Conservation (phyloP, 2,329 filamentous ascomycete species). For the Exophiala bonariae region DNA sequence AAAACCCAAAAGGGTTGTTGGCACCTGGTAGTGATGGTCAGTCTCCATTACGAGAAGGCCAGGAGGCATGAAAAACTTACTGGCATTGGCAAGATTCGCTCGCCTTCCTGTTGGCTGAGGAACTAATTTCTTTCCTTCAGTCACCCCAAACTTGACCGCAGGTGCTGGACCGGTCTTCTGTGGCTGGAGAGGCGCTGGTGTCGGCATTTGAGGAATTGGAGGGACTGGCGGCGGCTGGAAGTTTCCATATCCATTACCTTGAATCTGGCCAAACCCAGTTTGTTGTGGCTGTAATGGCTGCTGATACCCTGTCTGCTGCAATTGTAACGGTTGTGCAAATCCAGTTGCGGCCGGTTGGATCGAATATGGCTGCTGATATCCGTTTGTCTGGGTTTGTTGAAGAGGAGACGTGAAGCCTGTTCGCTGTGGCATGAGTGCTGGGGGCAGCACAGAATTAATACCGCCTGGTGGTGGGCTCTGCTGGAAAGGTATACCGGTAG, state of each 20-base stretch:
- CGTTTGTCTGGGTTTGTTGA: constrained; percentile 48
- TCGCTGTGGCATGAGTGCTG: constrained; percentile 48
- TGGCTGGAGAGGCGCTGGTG: constrained; percentile 65
- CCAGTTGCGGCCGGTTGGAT: constrained; percentile 61
- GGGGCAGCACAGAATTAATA: constrained; percentile 55
- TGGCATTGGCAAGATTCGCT: constrained; percentile 91
- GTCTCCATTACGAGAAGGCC: constrained; percentile 9
- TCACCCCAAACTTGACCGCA: constrained; percentile 83
- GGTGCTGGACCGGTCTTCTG: constrained; percentile 86
- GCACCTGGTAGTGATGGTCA: constrained; percentile 18
- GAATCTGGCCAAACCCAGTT: constrained; percentile 32
- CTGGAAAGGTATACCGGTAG: constrained; percentile 53
- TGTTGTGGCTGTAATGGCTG: constrained; percentile 5
- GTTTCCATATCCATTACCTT: constrained; percentile 51
- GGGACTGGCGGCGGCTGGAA: constrained; percentile 53
- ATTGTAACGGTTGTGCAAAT: constrained; percentile 27
- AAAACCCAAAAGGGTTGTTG: constrained; percentile 23
- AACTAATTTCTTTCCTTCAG: constrained; percentile 71
- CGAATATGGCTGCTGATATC: constrained; percentile 34
- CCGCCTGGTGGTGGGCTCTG: constrained; percentile 51
- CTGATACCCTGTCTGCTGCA: too few species aligned
- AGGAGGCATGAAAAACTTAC: constrained; percentile 62
- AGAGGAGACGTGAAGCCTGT: constrained; percentile 44
- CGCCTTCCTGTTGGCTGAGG: constrained; percentile 85
- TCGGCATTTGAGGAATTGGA: constrained; percentile 58